Evolutionary conservation across 1,139 yeast species (phyloP).

Genomic region (Blastobotrys aristatus): DNA sequence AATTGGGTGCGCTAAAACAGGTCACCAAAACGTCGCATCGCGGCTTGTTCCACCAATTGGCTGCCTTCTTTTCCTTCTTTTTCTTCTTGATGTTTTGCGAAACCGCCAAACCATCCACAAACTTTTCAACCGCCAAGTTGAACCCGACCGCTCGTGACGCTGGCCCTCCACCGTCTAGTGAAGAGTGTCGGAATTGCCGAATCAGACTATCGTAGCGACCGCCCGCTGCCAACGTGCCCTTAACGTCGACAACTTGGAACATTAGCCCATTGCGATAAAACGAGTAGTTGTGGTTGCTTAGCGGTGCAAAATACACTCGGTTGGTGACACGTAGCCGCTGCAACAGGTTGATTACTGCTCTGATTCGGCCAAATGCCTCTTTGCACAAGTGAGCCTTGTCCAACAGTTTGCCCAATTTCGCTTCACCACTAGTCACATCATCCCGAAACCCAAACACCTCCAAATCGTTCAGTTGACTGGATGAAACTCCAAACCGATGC

Average conservation of each 20-base stretch:
- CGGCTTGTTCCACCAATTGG: slow-evolving; percentile 23
- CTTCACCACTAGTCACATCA: slow-evolving; percentile 58
- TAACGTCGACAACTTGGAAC: slow-evolving; percentile 69
- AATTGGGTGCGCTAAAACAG: slow-evolving; percentile 47
- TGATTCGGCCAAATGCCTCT: slow-evolving; percentile 54
- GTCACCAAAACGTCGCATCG: slow-evolving; percentile 81
- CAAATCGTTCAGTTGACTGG: slow-evolving; percentile 76
- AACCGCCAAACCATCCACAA: slow-evolving; percentile 46
- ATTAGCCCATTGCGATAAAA: slow-evolving; percentile 77
- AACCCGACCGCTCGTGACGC: slow-evolving; percentile 75
- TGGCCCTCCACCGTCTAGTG: slow-evolving; percentile 38
- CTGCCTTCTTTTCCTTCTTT: slow-evolving; percentile 25
- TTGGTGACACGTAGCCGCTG: slow-evolving; percentile 55
- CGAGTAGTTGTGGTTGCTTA: slow-evolving; percentile 73
- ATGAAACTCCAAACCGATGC: slow-evolving; percentile 67
- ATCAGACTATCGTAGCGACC: slow-evolving; percentile 82
- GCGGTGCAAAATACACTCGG: slow-evolving; percentile 54
- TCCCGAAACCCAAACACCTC: slow-evolving; percentile 73
- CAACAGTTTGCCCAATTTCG: slow-evolving; percentile 62
- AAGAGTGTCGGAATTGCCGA: slow-evolving; percentile 53
- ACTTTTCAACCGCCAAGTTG: slow-evolving; percentile 61
- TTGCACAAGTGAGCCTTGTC: slow-evolving; percentile 61
- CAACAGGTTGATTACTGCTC: slow-evolving; percentile 50
- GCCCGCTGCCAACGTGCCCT: slow-evolving; percentile 69
- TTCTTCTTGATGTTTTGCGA: slow-evolving; percentile 29